These are phyloP conservation scores for Phytophthora vignae DNA, from an alignment of 352 stramenopile genomes.

Conservation along the genomic window DNA sequence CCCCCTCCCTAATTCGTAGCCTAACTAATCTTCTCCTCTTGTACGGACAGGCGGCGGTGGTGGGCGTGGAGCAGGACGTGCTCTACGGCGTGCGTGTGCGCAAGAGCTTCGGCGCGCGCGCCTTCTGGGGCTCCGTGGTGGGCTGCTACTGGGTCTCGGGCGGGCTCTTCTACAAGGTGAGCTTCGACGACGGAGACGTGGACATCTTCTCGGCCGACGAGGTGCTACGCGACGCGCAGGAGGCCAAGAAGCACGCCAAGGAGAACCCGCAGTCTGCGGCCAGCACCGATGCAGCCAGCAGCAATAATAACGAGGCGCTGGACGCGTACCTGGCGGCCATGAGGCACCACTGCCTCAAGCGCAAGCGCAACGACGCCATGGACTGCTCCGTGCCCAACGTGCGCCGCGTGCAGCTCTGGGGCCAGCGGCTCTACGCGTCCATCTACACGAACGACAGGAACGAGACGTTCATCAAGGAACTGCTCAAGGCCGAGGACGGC, in stretches of 20 bases:
- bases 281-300: not conserved
- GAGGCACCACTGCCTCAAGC: constrained; percentile 46
- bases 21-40: not conserved
- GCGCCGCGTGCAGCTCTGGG: constrained; percentile 59
- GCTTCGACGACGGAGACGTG: constrained; percentile 85
- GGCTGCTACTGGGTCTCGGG: constrained; percentile 59
- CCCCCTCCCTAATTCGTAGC: not conserved
- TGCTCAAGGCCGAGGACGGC: constrained; percentile 58
- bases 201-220: constrained; percentile 72
- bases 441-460: constrained; percentile 62
- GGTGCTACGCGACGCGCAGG: constrained; percentile 54
- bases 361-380: constrained; percentile 44
- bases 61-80: constrained; percentile 29
- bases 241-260: constrained; percentile 31
- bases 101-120: constrained; percentile 72
- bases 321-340: constrained; percentile 42
- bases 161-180: constrained; percentile 79
- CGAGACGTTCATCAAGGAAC: constrained; percentile 61
- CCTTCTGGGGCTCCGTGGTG: constrained; percentile 76
- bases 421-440: constrained; percentile 66
- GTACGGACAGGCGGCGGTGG: constrained; percentile 20
- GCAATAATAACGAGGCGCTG: not conserved
- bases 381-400: constrained; percentile 8
- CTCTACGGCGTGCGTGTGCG: constrained; percentile 57
- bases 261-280: constrained; percentile 34